phyloP scores from a whole-genome alignment of 169 alveolate species.

The Plasmodium billcollinsi region DNA sequence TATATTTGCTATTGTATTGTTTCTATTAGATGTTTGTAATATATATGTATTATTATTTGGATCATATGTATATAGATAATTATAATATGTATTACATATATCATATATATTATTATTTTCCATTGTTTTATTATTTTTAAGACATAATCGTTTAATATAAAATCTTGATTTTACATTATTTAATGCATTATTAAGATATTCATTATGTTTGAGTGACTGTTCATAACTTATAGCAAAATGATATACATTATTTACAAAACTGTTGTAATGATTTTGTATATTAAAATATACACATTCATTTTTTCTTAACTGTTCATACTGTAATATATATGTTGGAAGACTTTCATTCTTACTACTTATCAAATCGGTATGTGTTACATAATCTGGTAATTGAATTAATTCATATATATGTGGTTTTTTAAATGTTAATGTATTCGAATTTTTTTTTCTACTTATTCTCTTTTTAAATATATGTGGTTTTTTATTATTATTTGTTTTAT shows the following conservation, averaged over 20 bases:
- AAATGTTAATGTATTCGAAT: conserved; percentile 13
- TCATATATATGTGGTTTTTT: conserved; percentile 15
- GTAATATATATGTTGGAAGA: conserved; percentile 56
- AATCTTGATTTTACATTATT: conserved; percentile 36
- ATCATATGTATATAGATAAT: conserved; percentile 51
- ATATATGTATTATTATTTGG: conserved; percentile 22
- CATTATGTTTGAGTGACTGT: conserved; percentile 58
- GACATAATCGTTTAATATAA: conserved; percentile 33
- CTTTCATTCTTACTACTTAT: conserved; percentile 41
- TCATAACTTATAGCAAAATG: conserved; percentile 67
- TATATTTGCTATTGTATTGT: conserved; percentile 1
- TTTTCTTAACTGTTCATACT: conserved; percentile 56
- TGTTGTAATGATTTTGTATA: conserved; percentile 61
- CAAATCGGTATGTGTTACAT: conserved; percentile 55
- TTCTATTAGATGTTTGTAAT: conserved; percentile 10
- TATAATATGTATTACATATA: conserved; percentile 52
- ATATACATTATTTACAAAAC: conserved; percentile 53
- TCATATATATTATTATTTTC: conserved; percentile 26
- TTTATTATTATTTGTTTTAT: background rate
- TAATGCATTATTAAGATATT: conserved; percentile 33
- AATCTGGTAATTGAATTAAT: conserved; percentile 57
- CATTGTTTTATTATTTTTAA: conserved; percentile 36
- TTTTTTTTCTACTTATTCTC: conserved; percentile 20
- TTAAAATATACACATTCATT: conserved; percentile 65
- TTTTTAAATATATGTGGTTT: conserved; percentile 30